Conservation (phyloP, 208 protist species). For the Lotmaria passim region DNA sequence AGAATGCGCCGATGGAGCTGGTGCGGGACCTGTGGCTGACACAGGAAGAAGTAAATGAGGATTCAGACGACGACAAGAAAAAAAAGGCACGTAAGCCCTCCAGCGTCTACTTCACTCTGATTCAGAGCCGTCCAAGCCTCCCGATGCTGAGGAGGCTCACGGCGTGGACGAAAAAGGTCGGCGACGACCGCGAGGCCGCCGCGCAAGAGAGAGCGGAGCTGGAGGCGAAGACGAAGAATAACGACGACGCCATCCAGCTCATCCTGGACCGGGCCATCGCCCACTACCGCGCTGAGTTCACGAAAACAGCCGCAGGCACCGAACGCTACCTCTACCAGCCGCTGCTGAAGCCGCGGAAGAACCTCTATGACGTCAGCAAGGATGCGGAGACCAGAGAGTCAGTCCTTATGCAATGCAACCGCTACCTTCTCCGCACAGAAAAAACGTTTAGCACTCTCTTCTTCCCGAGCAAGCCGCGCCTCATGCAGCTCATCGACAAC, state of each 20-base stretch:
- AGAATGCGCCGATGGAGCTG: conserved; percentile 36
- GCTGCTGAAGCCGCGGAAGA: conserved; percentile 24
- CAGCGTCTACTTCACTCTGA: conserved; percentile 32
- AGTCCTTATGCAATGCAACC: conserved; percentile 52
- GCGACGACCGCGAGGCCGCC: neutral
- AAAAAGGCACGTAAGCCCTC: too few relatives aligned
- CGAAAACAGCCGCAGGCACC: conserved; percentile 31
- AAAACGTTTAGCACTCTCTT: conserved; percentile 93
- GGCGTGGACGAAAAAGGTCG: neutral
- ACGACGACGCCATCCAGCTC: conserved; percentile 26
- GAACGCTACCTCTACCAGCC: conserved; percentile 79
- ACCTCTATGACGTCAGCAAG: conserved; percentile 3
- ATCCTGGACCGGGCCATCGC: conserved; percentile 18
- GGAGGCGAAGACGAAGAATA: conserved; percentile 12
- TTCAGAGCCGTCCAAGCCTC: conserved; percentile 27
- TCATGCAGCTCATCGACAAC: conserved; percentile 81
- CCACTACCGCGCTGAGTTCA: conserved; percentile 45
- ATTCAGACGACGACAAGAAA: conserved; percentile 3
- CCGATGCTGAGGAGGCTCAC: conserved; percentile 11
- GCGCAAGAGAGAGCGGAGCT: conserved; percentile 20
- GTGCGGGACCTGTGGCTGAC: conserved; percentile 30
- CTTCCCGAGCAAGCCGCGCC: conserved; percentile 81
- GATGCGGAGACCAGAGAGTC: conserved; percentile 18
- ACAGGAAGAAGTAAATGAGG: conserved; percentile 19
- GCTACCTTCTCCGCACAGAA: conserved; percentile 74